A percentile compares a stretch with the other conserved stretches of the same genome.
Evolutionary conservation across 495 filamentous ascomycete genomes (phyloP).

Genomic region (Hyaloscypha variabilis): DNA sequence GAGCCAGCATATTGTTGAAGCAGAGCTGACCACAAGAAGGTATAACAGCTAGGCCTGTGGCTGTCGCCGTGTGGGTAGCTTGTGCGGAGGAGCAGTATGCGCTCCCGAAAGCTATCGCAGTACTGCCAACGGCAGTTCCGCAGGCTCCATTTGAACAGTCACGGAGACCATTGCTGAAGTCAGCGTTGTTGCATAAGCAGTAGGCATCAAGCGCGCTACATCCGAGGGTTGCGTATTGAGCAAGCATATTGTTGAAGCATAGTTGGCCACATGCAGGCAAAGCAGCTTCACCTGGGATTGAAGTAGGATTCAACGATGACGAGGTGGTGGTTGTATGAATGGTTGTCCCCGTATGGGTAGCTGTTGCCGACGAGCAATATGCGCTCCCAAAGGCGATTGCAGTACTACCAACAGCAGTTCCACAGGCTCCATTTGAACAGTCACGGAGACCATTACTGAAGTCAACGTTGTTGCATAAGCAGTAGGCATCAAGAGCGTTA

Average conservation of each 20-base stretch:
- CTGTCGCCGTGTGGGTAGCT: background rate
- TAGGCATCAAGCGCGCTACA: conserved; percentile 58
- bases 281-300: conserved; percentile 18
- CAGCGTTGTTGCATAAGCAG: conserved; percentile 69
- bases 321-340: background rate
- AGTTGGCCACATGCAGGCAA: conserved; percentile 38
- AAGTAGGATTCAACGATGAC: too few relatives aligned
- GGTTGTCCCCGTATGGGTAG: background rate
- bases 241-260: conserved; percentile 74
- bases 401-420: conserved; percentile 27
- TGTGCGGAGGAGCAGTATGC: conserved; percentile 14
- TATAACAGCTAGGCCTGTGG: background rate
- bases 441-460: conserved; percentile 78
- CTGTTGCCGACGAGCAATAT: conserved; percentile 12
- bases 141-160: conserved; percentile 76
- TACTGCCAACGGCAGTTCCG: conserved; percentile 33
- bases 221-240: conserved; percentile 57
- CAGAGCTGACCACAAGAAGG: conserved; percentile 50
- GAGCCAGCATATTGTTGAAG: conserved; percentile 68
- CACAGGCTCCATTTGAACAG: conserved; percentile 70
- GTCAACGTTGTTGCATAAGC: conserved; percentile 69
- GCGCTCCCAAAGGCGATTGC: conserved; percentile 20
- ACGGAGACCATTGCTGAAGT: conserved; percentile 75
- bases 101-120: conserved; percentile 20
- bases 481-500: conserved; percentile 53